These are phyloP conservation scores for Penicillium crustosum DNA, from an alignment of 2,329 filamentous ascomycete genomes.

Conservation along the genomic window DNA sequence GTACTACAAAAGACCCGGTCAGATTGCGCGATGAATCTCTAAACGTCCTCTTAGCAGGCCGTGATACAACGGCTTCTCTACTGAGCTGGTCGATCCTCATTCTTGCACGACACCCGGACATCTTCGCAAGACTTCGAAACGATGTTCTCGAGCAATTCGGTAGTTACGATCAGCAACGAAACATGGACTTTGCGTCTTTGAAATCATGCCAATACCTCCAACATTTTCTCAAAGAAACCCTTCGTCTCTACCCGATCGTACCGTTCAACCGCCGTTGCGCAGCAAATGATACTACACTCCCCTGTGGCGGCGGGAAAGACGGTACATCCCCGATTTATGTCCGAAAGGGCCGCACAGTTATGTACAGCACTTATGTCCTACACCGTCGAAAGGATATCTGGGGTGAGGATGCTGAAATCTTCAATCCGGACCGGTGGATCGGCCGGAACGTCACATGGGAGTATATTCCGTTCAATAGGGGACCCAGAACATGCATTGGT, in stretches of 20 bases:
- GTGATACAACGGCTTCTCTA: slow-evolving; percentile 74
- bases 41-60: slow-evolving; percentile 70
- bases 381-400: slow-evolving; percentile 52
- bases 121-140: slow-evolving; percentile 63
- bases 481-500: slow-evolving; percentile 30
- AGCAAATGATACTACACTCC: not conserved
- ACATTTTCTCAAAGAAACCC: not conserved
- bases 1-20: not conserved
- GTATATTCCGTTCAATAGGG: slow-evolving; percentile 31
- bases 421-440: slow-evolving; percentile 53
- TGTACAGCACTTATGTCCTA: slow-evolving; percentile 33
- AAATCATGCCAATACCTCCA: not conserved
- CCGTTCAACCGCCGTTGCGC: slow-evolving; percentile 29
- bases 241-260: slow-evolving; percentile 22
- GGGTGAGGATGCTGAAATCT: slow-evolving; percentile 45
- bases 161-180: slow-evolving; percentile 16
- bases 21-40: slow-evolving; percentile 72
- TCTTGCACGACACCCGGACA: slow-evolving; percentile 65
- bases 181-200: not conserved
- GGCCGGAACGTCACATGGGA: slow-evolving; percentile 49
- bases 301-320: slow-evolving; percentile 13
- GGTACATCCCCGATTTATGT: not conserved
- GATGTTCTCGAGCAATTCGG: slow-evolving; percentile 70
- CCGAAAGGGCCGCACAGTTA: slow-evolving; percentile 15
- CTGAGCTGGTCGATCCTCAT: slow-evolving; percentile 77